Conservation (phyloP, 345 rosid genomes). For the Lumnitzera racemosa region DNA sequence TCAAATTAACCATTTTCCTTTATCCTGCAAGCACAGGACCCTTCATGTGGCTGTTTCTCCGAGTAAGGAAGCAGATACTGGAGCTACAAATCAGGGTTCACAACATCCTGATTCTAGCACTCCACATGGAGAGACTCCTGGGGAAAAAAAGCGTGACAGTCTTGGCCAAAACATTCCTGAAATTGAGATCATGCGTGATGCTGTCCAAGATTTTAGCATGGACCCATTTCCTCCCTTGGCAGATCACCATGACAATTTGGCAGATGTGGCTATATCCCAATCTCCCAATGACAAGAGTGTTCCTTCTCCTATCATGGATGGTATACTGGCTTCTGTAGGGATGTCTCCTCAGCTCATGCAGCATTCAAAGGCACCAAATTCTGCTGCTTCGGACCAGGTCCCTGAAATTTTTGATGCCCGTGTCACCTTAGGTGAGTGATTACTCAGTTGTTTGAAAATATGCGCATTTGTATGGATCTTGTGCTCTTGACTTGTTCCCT, state of each 20-base stretch:
- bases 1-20: no score
- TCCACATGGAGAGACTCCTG: constrained; percentile 10
- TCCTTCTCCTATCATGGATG: constrained; percentile 31
- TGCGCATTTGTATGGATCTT: neutral
- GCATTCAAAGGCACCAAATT: constrained; percentile 35
- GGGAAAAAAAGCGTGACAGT: constrained; percentile 7
- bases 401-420: constrained; percentile 11
- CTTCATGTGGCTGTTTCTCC: no score
- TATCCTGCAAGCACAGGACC: no score
- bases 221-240: constrained; percentile 20
- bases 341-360: constrained; percentile 31
- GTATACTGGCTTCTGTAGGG: constrained; percentile 29
- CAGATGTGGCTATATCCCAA: constrained; percentile 20
- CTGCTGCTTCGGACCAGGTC: constrained; percentile 31
- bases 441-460: neutral
- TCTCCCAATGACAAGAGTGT: constrained; percentile 26
- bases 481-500: neutral
- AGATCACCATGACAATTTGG: constrained; percentile 19
- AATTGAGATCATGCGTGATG: constrained; percentile 56
- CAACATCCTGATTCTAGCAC: neutral
- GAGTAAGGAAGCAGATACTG: neutral
- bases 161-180: constrained; percentile 38
- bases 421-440: constrained; percentile 42
- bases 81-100: neutral
- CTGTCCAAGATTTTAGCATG: constrained; percentile 23